Conservation (phyloP, 208 protist species). For the Acanthamoeba culbertsoni region DNA sequence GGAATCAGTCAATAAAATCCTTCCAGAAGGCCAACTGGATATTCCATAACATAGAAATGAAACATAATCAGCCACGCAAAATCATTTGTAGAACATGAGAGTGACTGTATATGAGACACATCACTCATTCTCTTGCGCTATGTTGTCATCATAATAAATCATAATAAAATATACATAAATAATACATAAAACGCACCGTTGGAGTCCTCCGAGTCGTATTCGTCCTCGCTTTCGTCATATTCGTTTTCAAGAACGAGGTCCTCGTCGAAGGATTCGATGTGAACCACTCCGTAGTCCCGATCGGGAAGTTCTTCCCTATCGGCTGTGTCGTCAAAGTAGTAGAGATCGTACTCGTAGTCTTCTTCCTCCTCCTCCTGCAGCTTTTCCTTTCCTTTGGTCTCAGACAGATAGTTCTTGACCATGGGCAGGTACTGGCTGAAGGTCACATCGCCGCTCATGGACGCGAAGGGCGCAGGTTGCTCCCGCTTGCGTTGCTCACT, state of each 20-base stretch:
- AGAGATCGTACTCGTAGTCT: constrained; percentile 15
- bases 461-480: neutral
- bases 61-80: neutral
- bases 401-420: neutral
- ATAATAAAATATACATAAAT: neutral
- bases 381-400: constrained; percentile 1
- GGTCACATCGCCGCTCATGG: neutral
- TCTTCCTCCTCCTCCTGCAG: neutral
- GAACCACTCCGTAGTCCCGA: neutral
- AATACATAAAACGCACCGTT: neutral
- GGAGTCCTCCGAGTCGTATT: neutral
- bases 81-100: neutral
- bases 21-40: neutral
- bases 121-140: neutral
- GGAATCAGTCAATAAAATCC: neutral
- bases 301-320: neutral
- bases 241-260: neutral
- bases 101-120: neutral
- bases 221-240: neutral
- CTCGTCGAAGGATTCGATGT: neutral
- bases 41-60: neutral
- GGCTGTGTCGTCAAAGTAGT: constrained; percentile 36
- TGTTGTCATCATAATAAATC: neutral
- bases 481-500: neutral
- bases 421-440: neutral